These are phyloP conservation scores for Solanum pennellii DNA, from an alignment of 257 asterid genomes.

Conservation along the genomic window DNA sequence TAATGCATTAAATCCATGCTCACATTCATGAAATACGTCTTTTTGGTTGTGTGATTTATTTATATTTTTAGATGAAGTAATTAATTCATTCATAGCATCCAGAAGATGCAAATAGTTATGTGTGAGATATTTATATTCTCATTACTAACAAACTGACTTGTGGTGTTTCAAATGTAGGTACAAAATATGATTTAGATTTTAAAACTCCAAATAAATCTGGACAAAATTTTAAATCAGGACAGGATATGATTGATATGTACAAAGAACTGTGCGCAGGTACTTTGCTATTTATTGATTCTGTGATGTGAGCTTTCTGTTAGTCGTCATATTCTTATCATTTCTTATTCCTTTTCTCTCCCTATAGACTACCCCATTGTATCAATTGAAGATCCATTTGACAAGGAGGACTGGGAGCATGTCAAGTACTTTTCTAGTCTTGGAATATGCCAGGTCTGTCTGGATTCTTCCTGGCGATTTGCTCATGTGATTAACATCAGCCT, in stretches of 20 bases:
- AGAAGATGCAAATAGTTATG: background rate
- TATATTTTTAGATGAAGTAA: background rate
- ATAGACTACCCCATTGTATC: slow-evolving; percentile 87
- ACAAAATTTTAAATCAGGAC: slow-evolving; percentile 86
- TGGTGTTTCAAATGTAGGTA: slow-evolving; percentile 41
- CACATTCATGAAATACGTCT: background rate
- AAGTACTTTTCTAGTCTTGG: slow-evolving; percentile 63
- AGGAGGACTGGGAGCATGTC: slow-evolving; percentile 97
- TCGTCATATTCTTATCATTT: background rate
- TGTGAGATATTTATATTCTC: slow-evolving; percentile 1
- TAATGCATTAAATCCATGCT: background rate
- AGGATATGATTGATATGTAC: slow-evolving; percentile 86
- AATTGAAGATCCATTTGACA: slow-evolving; percentile 97
- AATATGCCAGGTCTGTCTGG: slow-evolving; percentile 69
- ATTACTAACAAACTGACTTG: background rate
- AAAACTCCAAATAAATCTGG: slow-evolving; percentile 76
- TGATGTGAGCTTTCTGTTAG: background rate
- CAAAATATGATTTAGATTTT: slow-evolving; percentile 88
- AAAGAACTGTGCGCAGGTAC: slow-evolving; percentile 80
- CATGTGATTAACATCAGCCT: background rate
- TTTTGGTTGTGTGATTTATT: background rate
- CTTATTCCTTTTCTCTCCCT: slow-evolving; percentile 2
- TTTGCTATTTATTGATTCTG: background rate
- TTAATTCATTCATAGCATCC: background rate
- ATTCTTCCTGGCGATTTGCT: background rate